Percentiles rank a stretch among this genome's conserved stretches.
Evolutionary conservation across 495 filamentous ascomycete species (phyloP).

Genomic region (Parathielavia hyrcaniae): DNA sequence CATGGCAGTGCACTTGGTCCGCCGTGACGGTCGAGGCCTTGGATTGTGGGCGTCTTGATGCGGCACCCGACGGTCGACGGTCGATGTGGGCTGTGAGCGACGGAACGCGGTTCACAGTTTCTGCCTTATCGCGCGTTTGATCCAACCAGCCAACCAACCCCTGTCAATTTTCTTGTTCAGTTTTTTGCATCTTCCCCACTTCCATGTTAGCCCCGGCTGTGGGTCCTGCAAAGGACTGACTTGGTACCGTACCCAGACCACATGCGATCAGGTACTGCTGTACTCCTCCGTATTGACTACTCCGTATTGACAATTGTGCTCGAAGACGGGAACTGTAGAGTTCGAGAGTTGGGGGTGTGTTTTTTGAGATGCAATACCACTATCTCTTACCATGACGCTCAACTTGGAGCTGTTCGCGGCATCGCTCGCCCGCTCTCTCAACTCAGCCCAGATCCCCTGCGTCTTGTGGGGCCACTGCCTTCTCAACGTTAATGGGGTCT

Average conservation of each 20-base stretch:
- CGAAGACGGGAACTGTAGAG: too few relatives aligned
- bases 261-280: too few relatives aligned
- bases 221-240: too few relatives aligned
- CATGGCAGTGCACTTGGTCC: slow-evolving; percentile 15
- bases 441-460: neutral
- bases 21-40: neutral
- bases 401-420: neutral
- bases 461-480: neutral
- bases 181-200: neutral
- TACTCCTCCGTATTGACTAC: too few relatives aligned
- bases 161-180: slow-evolving; percentile 3
- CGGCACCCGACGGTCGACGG: neutral
- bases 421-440: neutral
- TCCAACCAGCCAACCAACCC: neutral
- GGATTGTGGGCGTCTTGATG: neutral
- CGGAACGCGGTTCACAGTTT: neutral
- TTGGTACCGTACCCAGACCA: too few relatives aligned
- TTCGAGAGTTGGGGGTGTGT: too few relatives aligned
- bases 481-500: neutral
- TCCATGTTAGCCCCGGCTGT: too few relatives aligned
- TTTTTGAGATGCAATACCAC: too few relatives aligned
- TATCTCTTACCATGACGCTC: neutral
- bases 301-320: too few relatives aligned
- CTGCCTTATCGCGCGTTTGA: neutral
- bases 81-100: neutral